Evolutionary conservation across 2,329 filamentous ascomycete genomes (phyloP), one percentile per base, ranked within the genome.

Genomic region (Apiospora arundinis): DNA sequence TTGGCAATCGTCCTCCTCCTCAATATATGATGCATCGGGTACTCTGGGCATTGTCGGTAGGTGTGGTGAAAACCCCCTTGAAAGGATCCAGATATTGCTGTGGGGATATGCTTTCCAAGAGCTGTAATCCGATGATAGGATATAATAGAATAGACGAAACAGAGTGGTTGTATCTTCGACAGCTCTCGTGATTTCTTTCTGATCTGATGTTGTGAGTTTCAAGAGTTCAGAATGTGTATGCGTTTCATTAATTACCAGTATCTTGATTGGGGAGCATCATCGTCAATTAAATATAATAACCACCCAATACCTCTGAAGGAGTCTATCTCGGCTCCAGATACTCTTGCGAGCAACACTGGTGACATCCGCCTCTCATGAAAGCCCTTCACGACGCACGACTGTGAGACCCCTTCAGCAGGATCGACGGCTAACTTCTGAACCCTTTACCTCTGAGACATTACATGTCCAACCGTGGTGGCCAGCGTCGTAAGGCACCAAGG

Each of bases 1-100:
- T 21, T 63, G 56, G 32, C 56, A 63, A 63, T 18, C n/a, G 4
- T 63, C 56, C 56, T 63, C 56, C 32, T 63, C 56, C 32, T 63
- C 56, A 14, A 40, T 9, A 21, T 63, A n/a, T n/a, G 56, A 37
- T n/a, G 56, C 6, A 9, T 40, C 28, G 7, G 28, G 32, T 40
- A 37, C 18, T 12, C 21, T 12, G 4, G 56, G 56, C 56, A 63
- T 63, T 63, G 28, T 7, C 14, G 9, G 32, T 40, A 32, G 18
- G n/a, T 3, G 56, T 11, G 28, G 0, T 56, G n/a, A n/a, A n/a
- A n/a, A 45, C 16, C 45, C 18, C 14, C 9, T 6, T 21, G 28
- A 11, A 1, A 4, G 12, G 16, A 37, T n/a, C 4, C 18, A 11
- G 21, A 21, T 37, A 18, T 18, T 37, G 7, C 2, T 63, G 9